These are phyloP conservation scores for Cinchona pubescens DNA, from an alignment of 257 asterid genomes.

Conservation along the genomic window DNA sequence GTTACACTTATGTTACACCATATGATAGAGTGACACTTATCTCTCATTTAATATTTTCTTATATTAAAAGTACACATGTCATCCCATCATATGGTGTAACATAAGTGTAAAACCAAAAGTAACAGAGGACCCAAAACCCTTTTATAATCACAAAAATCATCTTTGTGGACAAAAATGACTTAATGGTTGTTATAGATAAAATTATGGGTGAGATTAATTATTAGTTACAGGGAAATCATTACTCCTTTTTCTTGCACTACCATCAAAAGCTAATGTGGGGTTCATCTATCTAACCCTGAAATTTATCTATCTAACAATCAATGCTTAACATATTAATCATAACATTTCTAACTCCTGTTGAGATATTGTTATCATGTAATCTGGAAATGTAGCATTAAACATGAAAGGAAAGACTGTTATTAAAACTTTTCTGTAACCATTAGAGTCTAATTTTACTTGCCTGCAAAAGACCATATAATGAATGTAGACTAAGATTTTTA, in stretches of 20 bases:
- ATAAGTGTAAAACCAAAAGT: too few relatives aligned
- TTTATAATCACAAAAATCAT: conserved; percentile 16
- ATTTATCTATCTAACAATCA: neutral
- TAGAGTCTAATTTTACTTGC: conserved; percentile 27
- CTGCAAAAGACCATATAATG: conserved; percentile 70
- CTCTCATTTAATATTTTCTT: too few relatives aligned
- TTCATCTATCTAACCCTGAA: conserved; percentile 29
- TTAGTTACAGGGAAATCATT: conserved; percentile 31
- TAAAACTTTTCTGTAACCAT: neutral
- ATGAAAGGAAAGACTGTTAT: too few relatives aligned
- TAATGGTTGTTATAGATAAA: conserved; percentile 6
- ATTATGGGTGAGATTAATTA: conserved; percentile 28
- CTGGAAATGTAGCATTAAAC: neutral
- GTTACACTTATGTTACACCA: too few relatives aligned
- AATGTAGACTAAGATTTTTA: conserved; percentile 48
- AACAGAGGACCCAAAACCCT: too few relatives aligned
- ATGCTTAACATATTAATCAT: conserved; percentile 27
- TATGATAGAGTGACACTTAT: too few relatives aligned
- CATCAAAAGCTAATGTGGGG: conserved; percentile 36
- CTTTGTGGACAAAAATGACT: conserved; percentile 10
- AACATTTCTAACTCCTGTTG: conserved; percentile 9
- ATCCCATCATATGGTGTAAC: too few relatives aligned
- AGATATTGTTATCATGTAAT: conserved; percentile 23
- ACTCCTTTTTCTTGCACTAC: conserved; percentile 16
- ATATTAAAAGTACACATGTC: too few relatives aligned